Evolutionary conservation across 306 rosid genomes (phyloP).

Genomic region (Castanea mollissima): DNA sequence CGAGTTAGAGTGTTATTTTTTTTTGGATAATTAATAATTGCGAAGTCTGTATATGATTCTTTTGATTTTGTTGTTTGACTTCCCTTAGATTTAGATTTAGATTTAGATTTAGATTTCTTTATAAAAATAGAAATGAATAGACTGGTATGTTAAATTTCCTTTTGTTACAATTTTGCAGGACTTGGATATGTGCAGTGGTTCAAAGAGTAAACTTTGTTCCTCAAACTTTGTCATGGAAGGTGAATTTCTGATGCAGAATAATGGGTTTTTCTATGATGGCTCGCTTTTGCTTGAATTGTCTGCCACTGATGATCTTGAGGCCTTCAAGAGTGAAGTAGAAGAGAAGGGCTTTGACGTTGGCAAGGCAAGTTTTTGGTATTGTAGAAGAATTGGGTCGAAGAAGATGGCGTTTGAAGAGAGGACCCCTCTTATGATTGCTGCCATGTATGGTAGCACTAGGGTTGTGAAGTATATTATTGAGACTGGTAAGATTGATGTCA

Average conservation of each 20-base stretch:
- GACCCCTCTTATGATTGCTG: conserved; percentile 93
- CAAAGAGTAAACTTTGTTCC: conserved; percentile 49
- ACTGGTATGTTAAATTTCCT: conserved; percentile 23
- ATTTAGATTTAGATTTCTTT: background rate
- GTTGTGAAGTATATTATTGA: conserved; percentile 65
- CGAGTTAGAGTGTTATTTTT: background rate
- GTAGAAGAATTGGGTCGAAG: conserved; percentile 83
- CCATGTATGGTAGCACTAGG: conserved; percentile 73
- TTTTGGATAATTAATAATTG: too few relatives aligned
- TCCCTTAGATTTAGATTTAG: background rate
- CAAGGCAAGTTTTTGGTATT: conserved; percentile 82
- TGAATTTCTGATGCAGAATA: conserved; percentile 51
- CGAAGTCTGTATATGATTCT: background rate
- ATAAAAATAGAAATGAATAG: background rate
- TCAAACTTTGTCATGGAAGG: conserved; percentile 57
- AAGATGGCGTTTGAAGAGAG: conserved; percentile 88
- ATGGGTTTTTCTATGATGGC: conserved; percentile 26
- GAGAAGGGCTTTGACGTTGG: conserved; percentile 62
- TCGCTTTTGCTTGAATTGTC: conserved; percentile 77
- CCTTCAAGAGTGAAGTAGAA: conserved; percentile 62
- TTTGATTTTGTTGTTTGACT: conserved; percentile 3
- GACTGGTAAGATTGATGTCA: conserved; percentile 65
- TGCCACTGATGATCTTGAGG: conserved; percentile 73
- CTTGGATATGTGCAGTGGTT: conserved; percentile 69
- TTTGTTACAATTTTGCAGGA: conserved; percentile 50